Conservation (phyloP, 768 basidiomycete species). For the Naematelia encephala region DNA sequence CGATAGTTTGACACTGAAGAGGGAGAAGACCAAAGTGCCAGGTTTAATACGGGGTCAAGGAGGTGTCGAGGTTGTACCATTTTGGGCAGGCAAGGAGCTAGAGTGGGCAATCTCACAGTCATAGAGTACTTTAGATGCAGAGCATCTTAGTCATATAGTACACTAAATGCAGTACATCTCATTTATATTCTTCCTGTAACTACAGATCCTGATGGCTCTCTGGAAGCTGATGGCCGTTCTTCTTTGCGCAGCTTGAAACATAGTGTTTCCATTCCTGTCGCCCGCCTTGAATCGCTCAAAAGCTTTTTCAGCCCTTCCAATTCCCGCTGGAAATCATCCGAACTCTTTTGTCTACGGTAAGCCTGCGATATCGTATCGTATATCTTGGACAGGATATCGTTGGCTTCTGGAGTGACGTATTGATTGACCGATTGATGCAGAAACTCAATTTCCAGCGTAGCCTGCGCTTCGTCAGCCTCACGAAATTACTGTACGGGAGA, state of each 20-base stretch:
- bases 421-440: slow-evolving; percentile 91
- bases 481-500: background rate
- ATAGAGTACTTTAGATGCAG: background rate
- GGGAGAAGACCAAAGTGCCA: slow-evolving; percentile 29
- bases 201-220: background rate
- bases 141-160: background rate
- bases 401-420: slow-evolving; percentile 74
- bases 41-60: slow-evolving; percentile 53
- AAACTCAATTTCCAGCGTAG: slow-evolving; percentile 97
- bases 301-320: slow-evolving; percentile 90
- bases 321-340: slow-evolving; percentile 68
- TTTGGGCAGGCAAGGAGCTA: slow-evolving; percentile 79
- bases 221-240: slow-evolving; percentile 2
- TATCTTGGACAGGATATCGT: slow-evolving; percentile 79
- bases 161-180: background rate
- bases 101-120: slow-evolving; percentile 60
- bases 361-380: slow-evolving; percentile 94
- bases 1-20: slow-evolving; percentile 38
- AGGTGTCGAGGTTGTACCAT: slow-evolving; percentile 61
- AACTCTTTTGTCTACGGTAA: slow-evolving; percentile 68
- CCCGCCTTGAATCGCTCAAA: slow-evolving; percentile 76
- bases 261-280: slow-evolving; percentile 90
- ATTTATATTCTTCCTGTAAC: background rate
- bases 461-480: slow-evolving; percentile 56
- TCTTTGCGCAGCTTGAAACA: slow-evolving; percentile 61